Percentiles rank a stretch among this genome's conserved stretches.
Conservation (phyloP, 768 basidiomycete species). For the Zangia roseola region DNA sequence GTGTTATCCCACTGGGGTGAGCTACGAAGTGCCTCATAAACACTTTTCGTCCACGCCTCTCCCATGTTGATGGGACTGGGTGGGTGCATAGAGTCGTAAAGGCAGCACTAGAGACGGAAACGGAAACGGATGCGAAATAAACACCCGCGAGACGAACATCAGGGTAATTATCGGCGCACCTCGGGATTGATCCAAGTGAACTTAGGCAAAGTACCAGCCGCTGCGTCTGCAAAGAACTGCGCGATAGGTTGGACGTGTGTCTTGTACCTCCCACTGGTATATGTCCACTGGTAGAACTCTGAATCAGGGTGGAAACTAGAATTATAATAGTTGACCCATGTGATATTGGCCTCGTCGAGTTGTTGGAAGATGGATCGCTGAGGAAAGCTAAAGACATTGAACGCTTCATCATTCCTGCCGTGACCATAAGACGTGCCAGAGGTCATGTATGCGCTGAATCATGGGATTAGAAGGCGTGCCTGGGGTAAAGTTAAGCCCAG, state of each 20-base stretch:
- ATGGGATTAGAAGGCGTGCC: neutral
- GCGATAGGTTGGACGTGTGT: slow-evolving; percentile 18
- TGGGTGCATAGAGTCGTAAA: slow-evolving; percentile 27
- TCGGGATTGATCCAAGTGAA: slow-evolving; percentile 29
- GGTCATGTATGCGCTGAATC: slow-evolving; percentile 24
- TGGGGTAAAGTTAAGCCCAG: neutral
- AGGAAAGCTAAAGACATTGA: slow-evolving; percentile 20
- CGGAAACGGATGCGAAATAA: no score
- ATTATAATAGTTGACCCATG: slow-evolving; percentile 27
- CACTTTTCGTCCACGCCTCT: slow-evolving; percentile 22
- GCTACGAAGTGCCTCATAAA: slow-evolving; percentile 25
- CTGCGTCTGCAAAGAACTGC: slow-evolving; percentile 20
- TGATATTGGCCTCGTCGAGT: slow-evolving; percentile 25
- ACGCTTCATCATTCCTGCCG: slow-evolving; percentile 15
- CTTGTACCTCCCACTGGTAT: slow-evolving; percentile 10
- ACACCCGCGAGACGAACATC: no score
- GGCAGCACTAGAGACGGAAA: slow-evolving; percentile 16
- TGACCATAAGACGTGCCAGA: slow-evolving; percentile 29
- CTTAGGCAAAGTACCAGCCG: slow-evolving; percentile 23
- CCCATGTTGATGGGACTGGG: slow-evolving; percentile 26
- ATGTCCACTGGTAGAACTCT: slow-evolving; percentile 22
- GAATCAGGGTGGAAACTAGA: slow-evolving; percentile 27
- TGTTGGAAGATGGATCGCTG: slow-evolving; percentile 30
- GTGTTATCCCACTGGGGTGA: slow-evolving; percentile 24
- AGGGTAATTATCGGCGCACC: slow-evolving; percentile 4